Evolutionary conservation across 441 rosid genomes (phyloP).

Genomic region (Manihot esculenta): DNA sequence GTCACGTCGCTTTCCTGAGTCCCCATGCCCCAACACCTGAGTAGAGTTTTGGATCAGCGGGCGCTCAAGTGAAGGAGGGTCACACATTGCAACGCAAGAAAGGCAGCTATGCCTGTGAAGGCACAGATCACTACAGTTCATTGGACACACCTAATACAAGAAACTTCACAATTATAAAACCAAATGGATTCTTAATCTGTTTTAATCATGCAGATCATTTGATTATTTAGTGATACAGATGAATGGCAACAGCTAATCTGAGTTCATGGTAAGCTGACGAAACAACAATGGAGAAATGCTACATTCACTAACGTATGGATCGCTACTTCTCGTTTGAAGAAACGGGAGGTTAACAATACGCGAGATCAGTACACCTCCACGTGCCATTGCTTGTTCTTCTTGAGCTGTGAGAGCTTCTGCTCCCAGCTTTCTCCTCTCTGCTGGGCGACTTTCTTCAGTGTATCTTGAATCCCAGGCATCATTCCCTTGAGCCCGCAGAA

Average conservation of each 20-base stretch:
- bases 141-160: background rate
- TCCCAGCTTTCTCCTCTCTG: conserved; percentile 93
- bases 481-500: conserved; percentile 97
- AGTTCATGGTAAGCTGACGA: conserved; percentile 17
- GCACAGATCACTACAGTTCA: background rate
- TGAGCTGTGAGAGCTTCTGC: conserved; percentile 91
- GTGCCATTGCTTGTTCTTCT: conserved; percentile 99
- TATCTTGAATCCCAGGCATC: conserved; percentile 98
- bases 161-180: conserved; percentile 9
- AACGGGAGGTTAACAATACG: background rate
- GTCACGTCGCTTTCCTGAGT: too few species aligned
- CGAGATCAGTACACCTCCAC: conserved; percentile 78
- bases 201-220: conserved; percentile 16
- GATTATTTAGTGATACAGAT: conserved; percentile 30
- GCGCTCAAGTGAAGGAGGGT: too few species aligned
- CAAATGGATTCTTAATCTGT: conserved; percentile 17
- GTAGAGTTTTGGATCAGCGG: too few species aligned
- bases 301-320: conserved; percentile 3
- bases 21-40: too few species aligned
- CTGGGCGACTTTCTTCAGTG: conserved; percentile 81
- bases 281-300: conserved; percentile 9
- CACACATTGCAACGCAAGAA: too few species aligned
- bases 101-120: background rate
- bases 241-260: conserved; percentile 19
- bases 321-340: background rate